Base-by-base conservation (phyloP, 768 basidiomycete species). In the Macrolepiota fuliginosa region DNA sequence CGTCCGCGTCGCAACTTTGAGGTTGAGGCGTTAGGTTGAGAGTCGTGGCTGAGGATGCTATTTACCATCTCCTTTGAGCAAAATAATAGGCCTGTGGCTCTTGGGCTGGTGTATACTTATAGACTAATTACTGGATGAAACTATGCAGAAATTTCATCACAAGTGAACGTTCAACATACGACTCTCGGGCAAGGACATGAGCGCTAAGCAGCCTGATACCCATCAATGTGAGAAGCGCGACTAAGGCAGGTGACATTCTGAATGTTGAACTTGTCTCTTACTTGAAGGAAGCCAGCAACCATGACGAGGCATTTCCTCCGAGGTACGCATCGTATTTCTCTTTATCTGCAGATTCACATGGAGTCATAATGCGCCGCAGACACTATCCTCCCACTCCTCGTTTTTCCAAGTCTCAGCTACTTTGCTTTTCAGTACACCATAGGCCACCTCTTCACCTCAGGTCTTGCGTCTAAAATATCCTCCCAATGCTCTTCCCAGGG, bases 351-450 rank as follows among this genome's bases (percentile, higher is more conserved):
- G 3, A 32, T 19, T 19, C 32, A 25, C 29, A n/a, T 22, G 2
- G 12, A 7, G 7, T 40, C 47, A 42, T 15, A 29, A 35, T n/a
- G 3, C 9, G 12, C 40, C 37, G n/a, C 52, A 71, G 70, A 62
- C 27, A 64, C 50, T 39, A 36, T 70, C 35, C 58, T 80, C 22
- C 74, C 81, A 9, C 65, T 77, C 19, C 54, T 77, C 12, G 56
- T 79, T 10, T 82, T 83, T 64, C 72, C 79, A 9, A 63, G 68
- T 7, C 68, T 83, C 42, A 72, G 71, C 52, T 72, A 74, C 40
- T 59, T 76, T 1, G 75, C 75, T 1, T 58, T 71, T 49, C 73
- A 72, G 36, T 70, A 73, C 62, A 76, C 77, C 25, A 69, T 75
- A 62, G 73, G 73, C 35, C 76, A 76, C 52, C 51, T 77, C 29